Base-by-base conservation (phyloP, 2,329 filamentous ascomycete species). In the Byssoonygena ceratinophila region DNA sequence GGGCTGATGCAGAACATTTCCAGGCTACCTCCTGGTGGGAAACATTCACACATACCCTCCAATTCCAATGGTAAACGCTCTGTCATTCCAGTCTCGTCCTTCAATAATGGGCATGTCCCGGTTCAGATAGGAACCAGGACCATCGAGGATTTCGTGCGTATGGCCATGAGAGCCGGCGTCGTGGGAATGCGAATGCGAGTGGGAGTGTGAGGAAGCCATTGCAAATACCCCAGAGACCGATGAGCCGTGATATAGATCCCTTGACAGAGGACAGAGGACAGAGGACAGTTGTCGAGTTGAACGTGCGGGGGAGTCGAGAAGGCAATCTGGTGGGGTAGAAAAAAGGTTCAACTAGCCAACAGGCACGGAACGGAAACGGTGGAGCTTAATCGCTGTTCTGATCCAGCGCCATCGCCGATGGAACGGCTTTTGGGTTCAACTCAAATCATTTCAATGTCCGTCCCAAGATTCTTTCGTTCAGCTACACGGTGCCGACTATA, bases 11-110 rank as follows among this genome's bases (percentile, higher is more conserved):
- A 48, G 46, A 37, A 48, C 23, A 40, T 25, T 16, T 18, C 34
- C 11, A 27, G 32, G n/a, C 23, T 34, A 14, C 14, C 7, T 40
- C 16, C 20, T 11, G 4, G 22, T 31, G 36, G 8, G 36, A 11
- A 36, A 31, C 22, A 51, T 45, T 18, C 22, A 18, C 16, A 70
- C 80, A 61, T 76, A 94, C 89, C 92, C 92, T 72, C 92, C 92
- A 71, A 97, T 97, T n/a, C 92, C 92, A 63, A 98, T 79, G 3
- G 92, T 97, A 64, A 96, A 98, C 12, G 90, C 90, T 54, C 92
- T 79, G 59, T 94, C 87, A 25, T 78, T 78, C 87, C 90, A 98
- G 66, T 90, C 78, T 51, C 91, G 79, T 9, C 89, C 89, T 60
- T 95, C 86, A 58, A 89, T 80, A 53, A 97, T 85, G 57, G 91